Conservation (phyloP, 371 early-diverging fungal genomes). For the Syncephalis fuscata region DNA sequence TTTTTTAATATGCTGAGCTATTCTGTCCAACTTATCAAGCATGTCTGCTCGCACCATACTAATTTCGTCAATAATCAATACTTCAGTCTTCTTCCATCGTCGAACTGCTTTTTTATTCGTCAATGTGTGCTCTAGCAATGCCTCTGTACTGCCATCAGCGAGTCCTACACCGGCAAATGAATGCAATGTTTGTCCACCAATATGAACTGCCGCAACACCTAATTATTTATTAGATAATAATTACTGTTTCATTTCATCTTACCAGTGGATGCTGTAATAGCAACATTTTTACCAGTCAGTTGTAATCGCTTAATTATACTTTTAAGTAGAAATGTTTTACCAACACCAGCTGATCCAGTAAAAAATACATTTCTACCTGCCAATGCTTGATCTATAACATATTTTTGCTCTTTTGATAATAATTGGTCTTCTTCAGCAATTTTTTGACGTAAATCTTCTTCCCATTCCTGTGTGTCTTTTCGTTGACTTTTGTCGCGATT, state of each 20-base stretch:
- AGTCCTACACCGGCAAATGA: constrained; percentile 30
- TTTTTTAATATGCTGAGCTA: constrained; percentile 7
- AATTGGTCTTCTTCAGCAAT: no score
- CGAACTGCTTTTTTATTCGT: background rate
- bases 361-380: constrained; percentile 28
- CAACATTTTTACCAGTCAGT: constrained; percentile 20
- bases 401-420: constrained; percentile 33
- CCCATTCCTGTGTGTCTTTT: no score
- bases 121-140: constrained; percentile 2
- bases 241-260: constrained; percentile 8
- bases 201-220: constrained; percentile 20
- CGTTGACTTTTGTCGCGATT: no score
- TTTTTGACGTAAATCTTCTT: no score
- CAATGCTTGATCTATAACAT: constrained; percentile 29
- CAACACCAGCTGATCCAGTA: constrained; percentile 25
- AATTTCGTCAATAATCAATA: constrained; percentile 33
- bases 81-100: constrained; percentile 16
- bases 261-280: constrained; percentile 16
- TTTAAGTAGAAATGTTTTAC: constrained; percentile 16
- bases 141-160: constrained; percentile 4
- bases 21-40: constrained; percentile 9
- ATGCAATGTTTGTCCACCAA: constrained; percentile 38
- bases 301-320: constrained; percentile 13
- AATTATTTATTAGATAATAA: constrained; percentile 7
- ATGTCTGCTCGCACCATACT: constrained; percentile 25